Evolutionary conservation across 2,329 filamentous ascomycete genomes (phyloP), one percentile per base, ranked within the genome.

Genomic region (Colletotrichum orbiculare): DNA sequence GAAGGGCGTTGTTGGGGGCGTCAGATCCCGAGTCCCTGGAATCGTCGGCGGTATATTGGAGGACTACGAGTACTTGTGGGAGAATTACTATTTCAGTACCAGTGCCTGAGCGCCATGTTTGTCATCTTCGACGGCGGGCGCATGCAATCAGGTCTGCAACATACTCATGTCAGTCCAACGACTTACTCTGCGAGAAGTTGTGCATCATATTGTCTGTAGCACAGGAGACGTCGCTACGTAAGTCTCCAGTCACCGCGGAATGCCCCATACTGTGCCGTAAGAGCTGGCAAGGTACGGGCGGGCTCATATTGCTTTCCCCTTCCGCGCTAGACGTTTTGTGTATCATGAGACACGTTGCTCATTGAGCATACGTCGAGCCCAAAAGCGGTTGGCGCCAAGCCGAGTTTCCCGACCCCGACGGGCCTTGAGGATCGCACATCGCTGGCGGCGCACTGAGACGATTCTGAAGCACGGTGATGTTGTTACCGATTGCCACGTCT

Each of bases 1-100:
- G 52, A 92, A 92, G 78, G 87, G 88, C 5, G 78, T 95, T 12
- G 89, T 95, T 8, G 82, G 83, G 37, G 91, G 89, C 72, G 85
- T 97, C 69, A 89, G 88, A 69, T 91, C 90, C 73, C 89, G 91
- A 56, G 83, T 97, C 77, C 87, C 96, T 50, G 89, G 91, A 69
- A 87, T 99, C 74, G 83, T 97, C 33, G 91, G 90, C 8, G 93
- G 92, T 62, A 91, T 99, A 49, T 79, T 98, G 68, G 94, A 97
- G 75, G 96, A 99, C 76, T 99, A 99, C 75, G 93, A 97, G 78
- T 98, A 96, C 76, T 83, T 99, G 38, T 99, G 96, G 96, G 94
- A 97, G 79, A 94, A 96, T 72, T 98, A 97, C 78, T 96, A 98
- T 79, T 99, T 98, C 78, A 87, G 85, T 76, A 88, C 86, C 41